Evolutionary conservation across 2,329 filamentous ascomycete genomes (phyloP), one percentile per base, ranked within the genome.

Genomic region (Hypoxylon sp.): DNA sequence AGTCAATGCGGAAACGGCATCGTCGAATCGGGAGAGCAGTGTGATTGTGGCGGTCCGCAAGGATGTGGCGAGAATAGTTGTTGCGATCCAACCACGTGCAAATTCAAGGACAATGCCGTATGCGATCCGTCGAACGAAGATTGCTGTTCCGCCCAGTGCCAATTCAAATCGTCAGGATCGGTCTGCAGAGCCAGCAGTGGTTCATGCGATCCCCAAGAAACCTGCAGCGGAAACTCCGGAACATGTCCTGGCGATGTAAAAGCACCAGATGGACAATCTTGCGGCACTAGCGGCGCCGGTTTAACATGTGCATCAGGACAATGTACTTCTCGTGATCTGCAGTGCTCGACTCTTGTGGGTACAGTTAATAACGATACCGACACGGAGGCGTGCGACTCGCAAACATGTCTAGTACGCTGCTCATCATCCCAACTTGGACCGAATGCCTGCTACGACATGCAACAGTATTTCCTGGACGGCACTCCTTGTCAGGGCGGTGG

Each of bases 1-100:
- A 88, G 87, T 62, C 87, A 92, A 67, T 99, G 94, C 71, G 94
- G 94, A 50, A 99, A 99, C 71, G 94, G 94, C 44, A 97, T 99
- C 60, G 94, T 99, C 40, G 94, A 97, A 73, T 77, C 82, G 12
- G 94, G 91, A 57, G 94, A 99, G 73, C 89, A 99, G 43, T 99
- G 94, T 72, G 94, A 99, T 72, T 99, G 94, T 66, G 94, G 94
- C 56, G 93, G 93, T 45, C 74, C 77, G 9, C 72, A 76, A 9
- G 83, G 82, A 27, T 99, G 94, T 69, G 83, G 78, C 16, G 72
- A 78, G 64, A 94, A 97, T 72, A 67, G 70, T 9, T 99, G 94
- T 77, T 99, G 94, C 73, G 80, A 99, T 63, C 73, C 91, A 1
- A 81, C 73, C 2, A 97, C 94, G 0, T 99, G 94, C 82, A 90